phyloP scores from a whole-genome alignment of 805 yeast genomes.

The Spathaspora hagerdaliae region DNA sequence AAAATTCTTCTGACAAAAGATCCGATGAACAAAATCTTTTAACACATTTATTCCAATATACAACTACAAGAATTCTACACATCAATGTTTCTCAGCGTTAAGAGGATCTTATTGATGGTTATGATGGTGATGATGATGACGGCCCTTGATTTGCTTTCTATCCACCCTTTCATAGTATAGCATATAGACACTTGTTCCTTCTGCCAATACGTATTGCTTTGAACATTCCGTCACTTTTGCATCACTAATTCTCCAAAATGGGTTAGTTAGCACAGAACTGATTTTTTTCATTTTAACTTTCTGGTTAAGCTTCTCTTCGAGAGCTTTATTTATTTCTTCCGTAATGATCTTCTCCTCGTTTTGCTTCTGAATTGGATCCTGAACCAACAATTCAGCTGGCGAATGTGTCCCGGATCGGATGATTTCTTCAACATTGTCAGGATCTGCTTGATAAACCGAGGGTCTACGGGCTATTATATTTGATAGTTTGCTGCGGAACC shows the following conservation, averaged over 20 bases:
- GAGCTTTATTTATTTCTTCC: constrained; percentile 24
- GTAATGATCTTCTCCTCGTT: constrained; percentile 16
- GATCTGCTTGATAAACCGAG: constrained; percentile 33
- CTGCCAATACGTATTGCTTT: constrained; percentile 55
- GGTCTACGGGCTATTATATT: constrained; percentile 42
- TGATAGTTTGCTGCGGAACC: constrained; percentile 31
- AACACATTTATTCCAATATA: too few relatives aligned
- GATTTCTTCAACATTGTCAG: constrained; percentile 34
- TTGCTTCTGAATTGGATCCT: constrained; percentile 17
- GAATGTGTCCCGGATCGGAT: constrained; percentile 36
- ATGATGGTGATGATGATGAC: neutral
- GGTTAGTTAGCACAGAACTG: constrained; percentile 51
- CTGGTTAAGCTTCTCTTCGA: constrained; percentile 7
- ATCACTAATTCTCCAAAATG: constrained; percentile 88
- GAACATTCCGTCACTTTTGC: constrained; percentile 61
- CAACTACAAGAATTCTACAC: too few relatives aligned
- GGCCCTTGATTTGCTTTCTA: constrained; percentile 16
- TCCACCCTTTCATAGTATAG: constrained; percentile 68
- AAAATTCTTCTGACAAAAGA: too few relatives aligned
- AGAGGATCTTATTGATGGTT: neutral
- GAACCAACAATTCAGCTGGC: constrained; percentile 38
- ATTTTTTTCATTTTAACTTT: constrained; percentile 47
- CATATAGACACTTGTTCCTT: constrained; percentile 79
- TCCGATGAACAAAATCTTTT: too few relatives aligned
- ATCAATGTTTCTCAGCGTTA: too few relatives aligned